phyloP scores from a whole-genome alignment of 2,329 filamentous ascomycete genomes.

The Stachybotrys elegans region DNA sequence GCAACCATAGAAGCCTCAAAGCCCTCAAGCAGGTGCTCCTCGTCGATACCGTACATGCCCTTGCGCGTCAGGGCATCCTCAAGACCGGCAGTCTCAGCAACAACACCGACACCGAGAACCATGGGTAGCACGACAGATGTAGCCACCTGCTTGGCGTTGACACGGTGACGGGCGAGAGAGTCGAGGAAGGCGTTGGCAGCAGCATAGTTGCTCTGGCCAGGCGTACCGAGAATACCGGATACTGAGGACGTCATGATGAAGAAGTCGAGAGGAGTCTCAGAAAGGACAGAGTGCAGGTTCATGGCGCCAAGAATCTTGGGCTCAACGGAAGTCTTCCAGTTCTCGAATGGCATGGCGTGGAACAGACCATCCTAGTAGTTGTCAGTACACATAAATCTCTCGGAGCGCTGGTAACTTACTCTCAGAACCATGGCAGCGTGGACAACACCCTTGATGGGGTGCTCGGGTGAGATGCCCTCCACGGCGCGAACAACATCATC shows the following conservation, averaged over 20 bases:
- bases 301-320: conserved; percentile 24
- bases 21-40: conserved; percentile 3
- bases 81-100: conserved; percentile 12
- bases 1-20: conserved; percentile 3
- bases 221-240: conserved; percentile 23
- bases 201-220: conserved; percentile 32
- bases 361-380: conserved; percentile 20
- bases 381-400: conserved; percentile 18
- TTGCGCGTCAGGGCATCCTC: conserved; percentile 5
- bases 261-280: conserved; percentile 23
- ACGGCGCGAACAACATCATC: conserved; percentile 4
- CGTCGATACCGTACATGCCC: conserved; percentile 6
- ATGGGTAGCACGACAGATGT: conserved; percentile 11
- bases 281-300: conserved; percentile 16
- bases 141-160: neutral
- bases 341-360: conserved; percentile 16
- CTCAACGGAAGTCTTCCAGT: conserved; percentile 15
- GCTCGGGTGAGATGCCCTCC: conserved; percentile 4
- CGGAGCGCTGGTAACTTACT: neutral
- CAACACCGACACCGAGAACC: conserved; percentile 14
- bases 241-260: conserved; percentile 29
- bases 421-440: conserved; percentile 15
- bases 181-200: conserved; percentile 24
- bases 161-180: conserved; percentile 11
- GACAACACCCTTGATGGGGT: conserved; percentile 14